These are phyloP conservation scores for Trichoderma harzianum DNA, from an alignment of 2,329 filamentous ascomycete species.

Conservation along the genomic window DNA sequence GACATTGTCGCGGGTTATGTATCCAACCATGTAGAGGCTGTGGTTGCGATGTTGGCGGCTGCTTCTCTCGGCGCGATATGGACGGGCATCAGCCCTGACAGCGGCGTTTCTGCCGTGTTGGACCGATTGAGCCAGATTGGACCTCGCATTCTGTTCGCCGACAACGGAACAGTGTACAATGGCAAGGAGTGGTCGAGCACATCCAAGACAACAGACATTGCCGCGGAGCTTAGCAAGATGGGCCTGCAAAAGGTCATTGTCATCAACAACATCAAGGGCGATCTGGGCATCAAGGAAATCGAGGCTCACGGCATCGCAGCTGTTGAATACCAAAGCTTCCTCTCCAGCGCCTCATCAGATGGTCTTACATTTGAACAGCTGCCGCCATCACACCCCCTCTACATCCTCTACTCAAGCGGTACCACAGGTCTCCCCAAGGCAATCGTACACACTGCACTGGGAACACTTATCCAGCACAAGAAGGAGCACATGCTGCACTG, in stretches of 20 bases:
- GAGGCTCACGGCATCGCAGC: conserved; percentile 38
- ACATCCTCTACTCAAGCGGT: conserved; percentile 89
- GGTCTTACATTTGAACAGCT: conserved; percentile 70
- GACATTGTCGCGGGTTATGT: conserved; percentile 71
- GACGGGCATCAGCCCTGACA: conserved; percentile 92
- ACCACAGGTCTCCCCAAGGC: conserved; percentile 87
- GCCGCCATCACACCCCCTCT: conserved; percentile 81
- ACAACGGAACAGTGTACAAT: conserved; percentile 88
- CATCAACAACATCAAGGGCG: conserved; percentile 61
- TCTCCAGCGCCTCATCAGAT: conserved; percentile 41
- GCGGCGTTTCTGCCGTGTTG: conserved; percentile 83
- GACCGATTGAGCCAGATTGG: conserved; percentile 84
- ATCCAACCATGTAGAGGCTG: conserved; percentile 82
- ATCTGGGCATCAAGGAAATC: conserved; percentile 43
- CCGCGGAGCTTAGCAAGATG: conserved; percentile 55
- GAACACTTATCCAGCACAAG: conserved; percentile 92
- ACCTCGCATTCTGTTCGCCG: conserved; percentile 77
- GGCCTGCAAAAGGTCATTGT: conserved; percentile 70
- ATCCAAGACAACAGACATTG: conserved; percentile 75
- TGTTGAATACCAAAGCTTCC: conserved; percentile 44
- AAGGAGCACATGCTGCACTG: conserved; percentile 91
- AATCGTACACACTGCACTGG: conserved; percentile 87
- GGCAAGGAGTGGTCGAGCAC: conserved; percentile 81
- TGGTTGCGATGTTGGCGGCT: conserved; percentile 83
- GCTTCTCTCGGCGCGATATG: conserved; percentile 83